Base-by-base conservation (phyloP, 2,329 filamentous ascomycete species). In the Sporothrix pseudoabietina region DNA sequence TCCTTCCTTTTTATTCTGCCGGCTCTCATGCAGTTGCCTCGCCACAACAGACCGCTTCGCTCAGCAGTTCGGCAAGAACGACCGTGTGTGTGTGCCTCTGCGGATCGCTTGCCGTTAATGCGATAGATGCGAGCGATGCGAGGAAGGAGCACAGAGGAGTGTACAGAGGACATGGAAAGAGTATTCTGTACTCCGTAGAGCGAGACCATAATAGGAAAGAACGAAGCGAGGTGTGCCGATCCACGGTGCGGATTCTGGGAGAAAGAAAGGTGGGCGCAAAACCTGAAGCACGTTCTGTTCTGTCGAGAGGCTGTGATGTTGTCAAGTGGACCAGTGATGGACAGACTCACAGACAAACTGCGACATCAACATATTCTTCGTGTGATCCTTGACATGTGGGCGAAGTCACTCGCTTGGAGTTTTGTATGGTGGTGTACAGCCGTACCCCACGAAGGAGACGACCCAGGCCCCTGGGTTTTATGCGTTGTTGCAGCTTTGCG, bases 391-490 rank as follows among this genome's bases (percentile, higher is more conserved):
- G 26, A 19, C 9, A 35, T 63, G 12, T 35, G 44, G 26, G 30
- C 7, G 16, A 69, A 30, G 66, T 55, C 30, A 41, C 49, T 26
- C 32, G n/a, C 49, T 16, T 14, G 10, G 4, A 41, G 16, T 26
- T 10, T 22, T 55, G 19, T 44, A 19, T 9, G 66, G 9, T 7
- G n/a, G 5, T 52, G 44, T 54, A 69, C 66, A 35, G 22, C 30
- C 30, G 14, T 32, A 69, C 26, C 66, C 26, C 68, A 70, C 68
- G 68, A 26, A 57, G 69, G 35, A n/a, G 55, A 61, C 47, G 39
- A 63, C 41, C 69, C 69, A 52, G 57, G 69, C 69, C 63, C 55
- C 39, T 71, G 55, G 69, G 69, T 63, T 71, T 71, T 52, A 71
- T 71, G 69, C 69, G 19, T 26, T 71, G 69, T 63, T 71, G 68